Percentiles rank a stretch among this genome's conserved stretches.
These are phyloP conservation scores for Butyriboletus appendiculatus DNA, from an alignment of 1,284 basidiomycete species.

Conservation along the genomic window DNA sequence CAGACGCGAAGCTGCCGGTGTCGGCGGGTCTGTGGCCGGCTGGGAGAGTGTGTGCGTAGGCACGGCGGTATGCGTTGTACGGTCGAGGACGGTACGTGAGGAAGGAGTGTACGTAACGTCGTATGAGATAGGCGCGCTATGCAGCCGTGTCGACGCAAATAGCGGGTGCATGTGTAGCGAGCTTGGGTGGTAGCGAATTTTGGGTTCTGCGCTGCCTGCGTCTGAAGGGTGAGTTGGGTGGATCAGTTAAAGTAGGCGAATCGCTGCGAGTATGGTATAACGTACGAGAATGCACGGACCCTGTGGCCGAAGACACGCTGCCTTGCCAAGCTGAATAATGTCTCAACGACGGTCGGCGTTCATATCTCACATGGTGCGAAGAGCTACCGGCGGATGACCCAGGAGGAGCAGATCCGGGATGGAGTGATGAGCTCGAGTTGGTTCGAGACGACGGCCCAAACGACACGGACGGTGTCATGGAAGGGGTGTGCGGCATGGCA, in stretches of 20 bases:
- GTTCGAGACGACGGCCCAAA: slow-evolving; percentile 46
- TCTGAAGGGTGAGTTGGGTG: slow-evolving; percentile 13
- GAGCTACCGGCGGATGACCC: slow-evolving; percentile 32
- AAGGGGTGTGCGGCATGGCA: slow-evolving; percentile 29
- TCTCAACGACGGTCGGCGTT: slow-evolving; percentile 42
- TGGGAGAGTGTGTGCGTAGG: slow-evolving; percentile 59
- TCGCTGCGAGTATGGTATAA: slow-evolving; percentile 3
- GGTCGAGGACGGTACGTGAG: slow-evolving; percentile 56
- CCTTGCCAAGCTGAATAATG: slow-evolving; percentile 47
- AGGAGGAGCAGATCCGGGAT: slow-evolving; percentile 32
- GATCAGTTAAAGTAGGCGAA: slow-evolving; percentile 14
- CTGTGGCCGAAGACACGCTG: slow-evolving; percentile 37
- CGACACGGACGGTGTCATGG: slow-evolving; percentile 34
- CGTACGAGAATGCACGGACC: slow-evolving; percentile 33
- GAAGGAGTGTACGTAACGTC: slow-evolving; percentile 61
- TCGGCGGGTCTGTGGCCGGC: slow-evolving; percentile 62
- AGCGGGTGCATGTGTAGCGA: slow-evolving; percentile 62
- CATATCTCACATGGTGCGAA: slow-evolving; percentile 32
- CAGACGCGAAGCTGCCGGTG: slow-evolving; percentile 46
- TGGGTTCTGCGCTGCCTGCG: slow-evolving; percentile 28
- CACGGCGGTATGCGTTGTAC: slow-evolving; percentile 52
- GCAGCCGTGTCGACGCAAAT: slow-evolving; percentile 53
- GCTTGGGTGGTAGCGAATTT: slow-evolving; percentile 30
- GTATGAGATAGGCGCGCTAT: slow-evolving; percentile 60
- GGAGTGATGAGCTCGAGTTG: slow-evolving; percentile 48